Base-by-base conservation (phyloP, 2,329 filamentous ascomycete species). In the Fusarium sp. region DNA sequence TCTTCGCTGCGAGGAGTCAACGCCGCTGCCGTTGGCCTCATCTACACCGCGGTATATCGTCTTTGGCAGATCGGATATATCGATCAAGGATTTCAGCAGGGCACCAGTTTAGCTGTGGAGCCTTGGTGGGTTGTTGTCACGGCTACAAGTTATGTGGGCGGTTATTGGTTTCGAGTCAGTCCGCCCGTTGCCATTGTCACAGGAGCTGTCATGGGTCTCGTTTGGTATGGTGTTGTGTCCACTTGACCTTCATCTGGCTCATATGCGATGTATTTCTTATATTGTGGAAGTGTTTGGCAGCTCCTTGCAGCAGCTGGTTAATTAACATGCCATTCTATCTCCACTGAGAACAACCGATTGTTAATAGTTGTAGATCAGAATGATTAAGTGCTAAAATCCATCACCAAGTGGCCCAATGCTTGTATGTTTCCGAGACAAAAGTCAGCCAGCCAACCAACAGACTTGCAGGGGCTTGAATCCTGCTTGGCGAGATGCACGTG, bases 71-170 rank as follows among this genome's bases (percentile, higher is more conserved):
- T 92, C 72, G 91, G 91, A 0, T 91, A 87, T 68, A 80, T 92
- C 5, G 88, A 88, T 10, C 81, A 87, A 27, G 82, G 83, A 0
- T 86, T 84, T 20, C 82, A 84, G 66, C 77, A 78, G 3, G 90
- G 90, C 0, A 86, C 83, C 57, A 90, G 87, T 73, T 77, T 92
- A 43, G 89, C 82, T 0, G 83, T 85, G 39, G 90, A 92, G 69
- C 89, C 90, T 1, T 92, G 90, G 89, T 92, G 90, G 88, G 86
- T 92, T n/a, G 89, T 91, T 4, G 85, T 92, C 2, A 87, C 90
- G 2, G 87, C 88, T 6, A 81, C 81, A 3, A 70, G 74, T 11
- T 74, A 94, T 78, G 86, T 83, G 2, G 82, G 82, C 1, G 78
- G 82, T 0, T 72, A 74, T 20, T 82, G 80, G 71, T 82, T 83